A percentile compares a stretch with the other conserved stretches of the same genome.
These are phyloP conservation scores for Citrus medica DNA, from an alignment of 345 rosid genomes.

Conservation along the genomic window DNA sequence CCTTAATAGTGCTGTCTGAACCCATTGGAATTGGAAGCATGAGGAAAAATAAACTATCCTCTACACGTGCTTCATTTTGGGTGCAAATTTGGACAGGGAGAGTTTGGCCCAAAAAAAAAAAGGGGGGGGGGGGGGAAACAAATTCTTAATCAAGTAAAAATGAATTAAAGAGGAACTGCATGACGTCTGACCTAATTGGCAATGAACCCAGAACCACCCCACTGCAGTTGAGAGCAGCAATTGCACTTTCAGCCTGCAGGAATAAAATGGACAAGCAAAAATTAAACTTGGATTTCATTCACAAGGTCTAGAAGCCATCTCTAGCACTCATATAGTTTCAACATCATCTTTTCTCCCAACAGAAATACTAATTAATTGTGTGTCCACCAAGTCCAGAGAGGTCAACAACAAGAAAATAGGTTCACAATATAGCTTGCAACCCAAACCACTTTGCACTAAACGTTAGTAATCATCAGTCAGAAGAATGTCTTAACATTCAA, in stretches of 20 bases:
- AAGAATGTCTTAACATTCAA: background rate
- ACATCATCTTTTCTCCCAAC: background rate
- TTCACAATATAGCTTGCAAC: background rate
- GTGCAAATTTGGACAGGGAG: too few species aligned
- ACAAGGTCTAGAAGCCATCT: background rate
- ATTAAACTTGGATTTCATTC: background rate
- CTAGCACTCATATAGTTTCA: background rate
- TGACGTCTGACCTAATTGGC: conserved; percentile 67
- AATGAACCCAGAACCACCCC: conserved; percentile 88
- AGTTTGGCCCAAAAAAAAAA: too few species aligned
- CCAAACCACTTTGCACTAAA: background rate
- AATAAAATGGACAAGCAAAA: background rate
- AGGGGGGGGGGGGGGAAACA: accelerated
- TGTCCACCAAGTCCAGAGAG: background rate
- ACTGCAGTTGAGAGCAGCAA: conserved; percentile 92
- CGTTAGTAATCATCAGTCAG: background rate
- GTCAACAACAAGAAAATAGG: background rate
- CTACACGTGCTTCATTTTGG: too few species aligned
- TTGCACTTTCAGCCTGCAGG: conserved; percentile 91
- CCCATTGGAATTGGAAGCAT: too few species aligned
- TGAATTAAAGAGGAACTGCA: background rate
- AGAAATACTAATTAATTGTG: background rate
- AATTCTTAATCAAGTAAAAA: background rate
- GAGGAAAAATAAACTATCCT: too few species aligned
- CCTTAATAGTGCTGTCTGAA: too few species aligned